Evolutionary conservation across 176 grass and related monocot species (phyloP).

Genomic region (Guadua angustifolia): DNA sequence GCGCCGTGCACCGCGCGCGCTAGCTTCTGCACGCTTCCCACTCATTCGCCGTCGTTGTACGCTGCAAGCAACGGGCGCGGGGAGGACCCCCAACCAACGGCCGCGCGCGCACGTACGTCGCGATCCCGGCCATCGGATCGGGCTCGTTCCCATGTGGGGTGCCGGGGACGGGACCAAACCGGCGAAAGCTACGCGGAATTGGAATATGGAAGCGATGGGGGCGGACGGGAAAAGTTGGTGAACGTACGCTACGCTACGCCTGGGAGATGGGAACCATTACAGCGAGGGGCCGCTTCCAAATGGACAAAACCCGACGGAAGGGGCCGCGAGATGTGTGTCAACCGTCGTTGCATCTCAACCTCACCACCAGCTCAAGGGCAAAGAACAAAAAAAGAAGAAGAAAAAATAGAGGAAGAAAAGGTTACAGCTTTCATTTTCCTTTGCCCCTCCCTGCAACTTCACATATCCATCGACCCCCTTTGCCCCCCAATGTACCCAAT

Average conservation of each 20-base stretch:
- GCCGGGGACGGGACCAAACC: slow-evolving; percentile 16
- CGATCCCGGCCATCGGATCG: slow-evolving; percentile 35
- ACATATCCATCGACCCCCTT: slow-evolving; percentile 18
- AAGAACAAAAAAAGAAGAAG: not conserved
- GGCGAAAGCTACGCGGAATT: not conserved
- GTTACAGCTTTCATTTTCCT: slow-evolving; percentile 42
- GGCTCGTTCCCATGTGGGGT: slow-evolving; percentile 29
- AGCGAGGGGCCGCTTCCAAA: not conserved
- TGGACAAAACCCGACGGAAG: not conserved
- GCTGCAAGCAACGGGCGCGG: not conserved
- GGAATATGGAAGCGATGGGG: not conserved
- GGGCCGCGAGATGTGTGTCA: not conserved
- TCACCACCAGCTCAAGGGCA: not conserved
- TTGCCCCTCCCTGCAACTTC: slow-evolving; percentile 10
- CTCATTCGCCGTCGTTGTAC: slow-evolving; percentile 8
- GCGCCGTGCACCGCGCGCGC: not conserved
- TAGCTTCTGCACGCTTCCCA: not conserved
- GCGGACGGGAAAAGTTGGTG: not conserved
- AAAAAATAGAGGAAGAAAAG: not conserved
- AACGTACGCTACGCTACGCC: not conserved
- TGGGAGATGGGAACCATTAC: not conserved
- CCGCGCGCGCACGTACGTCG: slow-evolving; percentile 29
- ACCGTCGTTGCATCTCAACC: slow-evolving; percentile 20
- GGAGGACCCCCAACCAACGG: slow-evolving; percentile 24
- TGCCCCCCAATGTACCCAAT: slow-evolving; percentile 26